Evolutionary conservation across 2,329 filamentous ascomycete genomes (phyloP).

Genomic region (Curvularia sp.): DNA sequence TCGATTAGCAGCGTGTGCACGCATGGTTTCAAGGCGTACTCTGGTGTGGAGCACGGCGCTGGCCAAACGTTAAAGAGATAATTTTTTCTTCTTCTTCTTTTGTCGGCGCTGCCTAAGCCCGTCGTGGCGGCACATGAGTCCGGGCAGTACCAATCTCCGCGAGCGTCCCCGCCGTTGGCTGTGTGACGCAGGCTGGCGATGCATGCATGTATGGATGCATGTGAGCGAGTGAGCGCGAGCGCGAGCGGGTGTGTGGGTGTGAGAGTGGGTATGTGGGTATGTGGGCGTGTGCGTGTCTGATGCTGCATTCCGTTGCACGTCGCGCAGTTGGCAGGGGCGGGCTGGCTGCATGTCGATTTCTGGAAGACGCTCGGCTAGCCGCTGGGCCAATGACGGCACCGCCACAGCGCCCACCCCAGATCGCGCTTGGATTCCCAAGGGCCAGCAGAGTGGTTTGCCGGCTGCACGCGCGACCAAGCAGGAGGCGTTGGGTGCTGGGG

Average conservation of each 20-base stretch:
- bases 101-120: constrained; percentile 36
- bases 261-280: neutral
- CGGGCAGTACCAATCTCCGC: constrained; percentile 45
- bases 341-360: constrained; percentile 38
- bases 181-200: constrained; percentile 33
- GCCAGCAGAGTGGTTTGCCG: constrained; percentile 45
- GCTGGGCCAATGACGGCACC: constrained; percentile 30
- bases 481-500: constrained; percentile 38
- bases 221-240: neutral
- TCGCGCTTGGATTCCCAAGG: constrained; percentile 43
- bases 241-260: neutral
- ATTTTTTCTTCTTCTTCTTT: constrained; percentile 15
- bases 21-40: constrained; percentile 43
- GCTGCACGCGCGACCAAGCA: constrained; percentile 38
- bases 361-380: constrained; percentile 44
- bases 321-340: constrained; percentile 25
- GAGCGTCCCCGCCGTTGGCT: constrained; percentile 39
- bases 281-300: constrained; percentile 16
- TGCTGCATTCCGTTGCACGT: constrained; percentile 36
- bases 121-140: neutral
- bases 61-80: constrained; percentile 29
- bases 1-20: constrained; percentile 26
- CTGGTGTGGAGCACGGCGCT: constrained; percentile 28
- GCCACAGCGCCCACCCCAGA: constrained; percentile 39
- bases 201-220: constrained; percentile 22